Base-by-base conservation (phyloP, 768 basidiomycete genomes). In the Panaeolus papilionaceus region DNA sequence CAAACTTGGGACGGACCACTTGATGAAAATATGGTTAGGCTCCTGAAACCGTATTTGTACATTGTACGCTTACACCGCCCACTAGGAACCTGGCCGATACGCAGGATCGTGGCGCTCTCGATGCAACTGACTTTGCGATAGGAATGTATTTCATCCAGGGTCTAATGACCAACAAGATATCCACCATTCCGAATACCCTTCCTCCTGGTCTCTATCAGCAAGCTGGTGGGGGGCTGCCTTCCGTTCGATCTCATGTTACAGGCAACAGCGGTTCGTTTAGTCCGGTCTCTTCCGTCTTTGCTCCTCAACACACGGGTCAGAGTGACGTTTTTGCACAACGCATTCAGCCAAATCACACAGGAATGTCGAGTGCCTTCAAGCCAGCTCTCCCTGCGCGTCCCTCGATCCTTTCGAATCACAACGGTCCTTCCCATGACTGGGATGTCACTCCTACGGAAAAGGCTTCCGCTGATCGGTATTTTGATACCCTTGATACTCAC, bases 111-210 rank as follows among this genome's bases (percentile, higher is more conserved):
- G 97, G 98, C 63, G 82, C 85, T 12, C 89, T 99, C 68, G 98
- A 99, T 77, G 81, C 89, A 16, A 85, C 91, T 54, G 98, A 99
- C 79, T 99, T 99, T 75, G 91, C 92, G 68, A 89, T 99, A 74
- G 98, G 92, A 45, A 96, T 98, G 96, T 95, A 94, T 78, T 88
- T 98, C 75, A 96, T 99, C 70, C 96, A 98, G 79, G 91, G 88
- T n/a, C 81, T 87, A 44, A 98, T 98, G 96, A 88, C 91, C 64
- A 87, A 87, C 65, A 86, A 91, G 69, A 80, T 94, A 65, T 82
- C 89, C 63, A 85, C 84, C 68, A 84, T 96, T 62, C 96, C 96
- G 40, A 78, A 85, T 6, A 80, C 84, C 2, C 85, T 99, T 18
- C 95, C 97, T 23, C 91, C 92, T 3, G 92, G 89, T 61, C 75